A percentile compares a stretch with the other conserved stretches of the same genome.
phyloP scores from a whole-genome alignment of 2,329 filamentous ascomycete genomes.

The Pseudogymnoascus sp. region DNA sequence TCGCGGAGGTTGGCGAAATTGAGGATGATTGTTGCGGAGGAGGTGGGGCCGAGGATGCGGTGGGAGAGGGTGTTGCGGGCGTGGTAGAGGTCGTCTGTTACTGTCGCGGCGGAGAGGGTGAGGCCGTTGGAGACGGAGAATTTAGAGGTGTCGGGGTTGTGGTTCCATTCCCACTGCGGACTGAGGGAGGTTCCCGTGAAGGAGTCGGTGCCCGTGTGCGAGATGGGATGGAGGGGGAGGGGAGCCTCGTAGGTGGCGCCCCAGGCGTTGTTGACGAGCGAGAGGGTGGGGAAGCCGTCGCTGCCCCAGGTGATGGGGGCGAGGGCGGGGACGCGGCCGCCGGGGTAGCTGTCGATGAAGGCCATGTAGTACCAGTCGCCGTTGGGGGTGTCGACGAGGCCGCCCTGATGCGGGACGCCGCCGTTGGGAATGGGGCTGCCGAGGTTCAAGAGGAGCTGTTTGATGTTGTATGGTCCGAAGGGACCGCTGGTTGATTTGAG shows the following conservation, averaged over 20 bases:
- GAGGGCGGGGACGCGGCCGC: constrained; percentile 47
- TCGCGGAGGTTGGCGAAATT: constrained; percentile 40
- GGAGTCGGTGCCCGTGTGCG: constrained; percentile 34
- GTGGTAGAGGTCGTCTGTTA: constrained; percentile 41
- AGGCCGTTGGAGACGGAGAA: constrained; percentile 38
- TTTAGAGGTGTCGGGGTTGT: constrained; percentile 45
- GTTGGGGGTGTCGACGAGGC: constrained; percentile 41
- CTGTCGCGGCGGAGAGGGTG: constrained; percentile 38
- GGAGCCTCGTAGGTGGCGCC: constrained; percentile 36
- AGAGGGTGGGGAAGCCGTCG: constrained; percentile 43
- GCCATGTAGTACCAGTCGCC: constrained; percentile 52
- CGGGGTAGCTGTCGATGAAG: constrained; percentile 47
- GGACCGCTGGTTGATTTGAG: constrained; percentile 41
- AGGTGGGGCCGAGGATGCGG: constrained; percentile 36
- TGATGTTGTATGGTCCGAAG: constrained; percentile 43
- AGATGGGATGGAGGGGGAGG: constrained; percentile 21
- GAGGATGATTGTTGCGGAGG: constrained; percentile 40
- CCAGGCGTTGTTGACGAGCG: constrained; percentile 38
- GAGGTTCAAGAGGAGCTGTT: constrained; percentile 36
- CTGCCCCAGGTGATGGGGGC: constrained; percentile 44
- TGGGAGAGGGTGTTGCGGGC: constrained; percentile 41
- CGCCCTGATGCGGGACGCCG: constrained; percentile 45
- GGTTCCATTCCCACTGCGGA: constrained; percentile 52
- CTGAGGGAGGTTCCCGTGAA: constrained; percentile 37
- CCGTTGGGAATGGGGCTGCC: constrained; percentile 35